phyloP scores from a whole-genome alignment of 371 early-diverging fungal species.

The Mucor lusitanicus region DNA sequence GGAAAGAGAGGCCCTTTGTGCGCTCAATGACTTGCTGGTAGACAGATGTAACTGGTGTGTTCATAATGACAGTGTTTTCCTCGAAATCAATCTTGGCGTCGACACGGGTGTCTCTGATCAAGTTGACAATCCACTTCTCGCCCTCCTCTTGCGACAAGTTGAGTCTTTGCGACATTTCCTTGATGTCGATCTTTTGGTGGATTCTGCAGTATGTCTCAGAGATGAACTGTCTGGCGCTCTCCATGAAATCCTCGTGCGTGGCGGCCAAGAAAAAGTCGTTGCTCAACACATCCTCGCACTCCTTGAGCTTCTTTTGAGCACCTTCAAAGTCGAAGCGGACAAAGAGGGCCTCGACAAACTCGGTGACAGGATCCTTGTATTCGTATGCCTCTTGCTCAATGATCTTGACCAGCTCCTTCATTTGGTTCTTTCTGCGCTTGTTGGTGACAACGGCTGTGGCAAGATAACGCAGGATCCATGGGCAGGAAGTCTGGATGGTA shows the following conservation, averaged over 20 bases:
- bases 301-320: conserved; percentile 86
- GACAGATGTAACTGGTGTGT: conserved; percentile 79
- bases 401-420: conserved; percentile 90
- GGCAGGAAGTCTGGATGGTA: conserved; percentile 94
- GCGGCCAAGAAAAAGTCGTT: conserved; percentile 90
- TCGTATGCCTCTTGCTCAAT: conserved; percentile 84
- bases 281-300: conserved; percentile 83
- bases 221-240: conserved; percentile 90
- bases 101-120: conserved; percentile 92
- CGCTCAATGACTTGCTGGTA: conserved; percentile 95
- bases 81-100: conserved; percentile 96
- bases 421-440: conserved; percentile 82
- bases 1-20: conserved; percentile 86
- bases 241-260: conserved; percentile 86
- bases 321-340: conserved; percentile 92
- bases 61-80: conserved; percentile 93
- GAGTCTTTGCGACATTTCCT: conserved; percentile 78
- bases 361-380: conserved; percentile 88
- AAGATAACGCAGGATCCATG: conserved; percentile 94
- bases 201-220: conserved; percentile 96
- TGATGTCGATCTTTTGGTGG: conserved; percentile 91
- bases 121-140: conserved; percentile 96
- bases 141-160: conserved; percentile 89
- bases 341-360: conserved; percentile 89
- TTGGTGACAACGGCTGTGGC: conserved; percentile 89